Base-by-base conservation (phyloP, 2,329 filamentous ascomycete genomes). In the Aspergillus ochraceoroseus region DNA sequence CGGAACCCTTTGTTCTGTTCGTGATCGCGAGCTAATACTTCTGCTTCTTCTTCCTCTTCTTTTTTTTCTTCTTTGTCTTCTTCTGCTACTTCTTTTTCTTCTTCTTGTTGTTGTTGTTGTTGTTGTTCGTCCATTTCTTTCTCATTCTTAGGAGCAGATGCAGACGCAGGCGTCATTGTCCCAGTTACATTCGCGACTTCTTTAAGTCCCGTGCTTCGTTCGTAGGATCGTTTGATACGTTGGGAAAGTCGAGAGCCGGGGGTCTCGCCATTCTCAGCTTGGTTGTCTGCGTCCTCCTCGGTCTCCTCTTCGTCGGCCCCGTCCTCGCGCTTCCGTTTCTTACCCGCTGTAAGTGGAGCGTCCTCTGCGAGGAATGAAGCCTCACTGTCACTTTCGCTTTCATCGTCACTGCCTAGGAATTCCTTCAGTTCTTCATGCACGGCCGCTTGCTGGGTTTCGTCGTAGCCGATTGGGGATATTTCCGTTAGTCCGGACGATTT, bases 371-470 rank as follows among this genome's bases (percentile, higher is more conserved):
- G 31, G 23, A 46, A 32, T 12, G 49, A 50, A 11, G 48, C 64
- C 43, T 79, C 73, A 40, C 68, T 70, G 41, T 74, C 73, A 19
- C 70, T 71, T 28, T 72, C 67, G 41, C 72, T 70, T 13, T 72
- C 70, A 32, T 70, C 65, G 32, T 72, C 67, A 30, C 63, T 66
- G 29, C 64, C 57, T 51, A 92, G 67, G 51, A 92, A 89, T 31
- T 87, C 85, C 9, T 77, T 78, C 7, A 94, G 68, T 55, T 94
- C 87, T 43, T 84, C 80, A 49, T 87, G 81, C 1, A 77, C 74
- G 7, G 68, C 72, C 3, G 70, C 75, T 72, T 80, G 82, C 56
- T 85, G 74, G 40, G 83, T 78, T 9, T 68, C 73, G 36, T 80
- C 74, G 46, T 80, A 75, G 2, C 76, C 77, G 12, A 72, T 71